Conservation (phyloP, 1,284 basidiomycete species). For the Microbotryum scabiosae region DNA sequence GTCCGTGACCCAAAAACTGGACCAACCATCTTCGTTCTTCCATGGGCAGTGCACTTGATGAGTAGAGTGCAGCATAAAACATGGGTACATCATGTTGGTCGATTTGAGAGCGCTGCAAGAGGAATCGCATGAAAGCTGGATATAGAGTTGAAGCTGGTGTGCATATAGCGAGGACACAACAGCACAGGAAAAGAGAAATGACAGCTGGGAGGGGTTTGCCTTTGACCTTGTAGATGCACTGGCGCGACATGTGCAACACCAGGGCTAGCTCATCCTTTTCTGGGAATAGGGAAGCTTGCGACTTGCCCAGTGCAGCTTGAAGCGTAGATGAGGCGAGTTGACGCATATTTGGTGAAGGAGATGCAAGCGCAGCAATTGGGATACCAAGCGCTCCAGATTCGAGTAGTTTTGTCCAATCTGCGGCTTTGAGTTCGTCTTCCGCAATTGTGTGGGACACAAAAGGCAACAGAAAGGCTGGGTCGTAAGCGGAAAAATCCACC, state of each 20-base stretch:
- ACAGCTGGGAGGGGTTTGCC: slow-evolving; percentile 25
- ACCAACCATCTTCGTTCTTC: slow-evolving; percentile 28
- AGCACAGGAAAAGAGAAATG: slow-evolving; percentile 29
- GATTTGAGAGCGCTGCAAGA: slow-evolving; percentile 26
- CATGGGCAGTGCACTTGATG: slow-evolving; percentile 20
- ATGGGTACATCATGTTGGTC: slow-evolving; percentile 29
- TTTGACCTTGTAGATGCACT: slow-evolving; percentile 16
- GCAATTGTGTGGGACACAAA: slow-evolving; percentile 12
- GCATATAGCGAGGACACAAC: slow-evolving; percentile 17
- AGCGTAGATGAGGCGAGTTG: slow-evolving; percentile 15
- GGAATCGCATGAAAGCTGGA: slow-evolving; percentile 24
- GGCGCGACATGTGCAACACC: slow-evolving; percentile 21
- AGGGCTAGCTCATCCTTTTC: slow-evolving; percentile 28
- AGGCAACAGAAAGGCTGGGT: slow-evolving; percentile 22
- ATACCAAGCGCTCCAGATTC: slow-evolving; percentile 22
- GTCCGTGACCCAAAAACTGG: slow-evolving; percentile 20
- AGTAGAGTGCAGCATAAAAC: slow-evolving; percentile 27
- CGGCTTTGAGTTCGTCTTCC: slow-evolving; percentile 24
- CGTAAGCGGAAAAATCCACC: slow-evolving; percentile 20
- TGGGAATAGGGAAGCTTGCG: slow-evolving; percentile 18
- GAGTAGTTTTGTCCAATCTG: slow-evolving; percentile 26
- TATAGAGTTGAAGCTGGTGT: slow-evolving; percentile 23
- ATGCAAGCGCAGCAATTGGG: slow-evolving; percentile 14
- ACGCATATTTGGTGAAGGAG: slow-evolving; percentile 3
- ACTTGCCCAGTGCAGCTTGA: slow-evolving; percentile 2